These are phyloP conservation scores for Annona squamosa DNA, from an alignment of 164 flowering plant species.

Conservation along the genomic window DNA sequence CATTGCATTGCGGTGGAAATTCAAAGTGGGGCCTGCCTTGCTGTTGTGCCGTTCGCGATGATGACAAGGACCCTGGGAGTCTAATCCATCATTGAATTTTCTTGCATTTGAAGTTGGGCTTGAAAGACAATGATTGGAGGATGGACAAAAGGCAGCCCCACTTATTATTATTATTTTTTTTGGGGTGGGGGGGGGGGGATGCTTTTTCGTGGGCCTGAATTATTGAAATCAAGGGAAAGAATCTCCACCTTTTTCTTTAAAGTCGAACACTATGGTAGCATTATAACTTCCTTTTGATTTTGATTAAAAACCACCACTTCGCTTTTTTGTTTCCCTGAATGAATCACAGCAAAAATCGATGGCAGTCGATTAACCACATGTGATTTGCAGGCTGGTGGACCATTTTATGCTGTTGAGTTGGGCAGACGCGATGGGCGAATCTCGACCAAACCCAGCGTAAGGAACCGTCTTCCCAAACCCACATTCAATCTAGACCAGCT, in stretches of 20 bases:
- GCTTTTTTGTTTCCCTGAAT: background rate
- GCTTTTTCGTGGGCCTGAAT: background rate
- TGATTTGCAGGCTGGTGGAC: slow-evolving; percentile 56
- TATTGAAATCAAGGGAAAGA: background rate
- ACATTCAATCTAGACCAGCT: slow-evolving; percentile 50
- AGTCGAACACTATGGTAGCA: background rate
- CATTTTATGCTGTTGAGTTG: slow-evolving; percentile 55
- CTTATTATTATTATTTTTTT: background rate
- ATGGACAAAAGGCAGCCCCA: background rate
- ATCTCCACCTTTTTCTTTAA: background rate
- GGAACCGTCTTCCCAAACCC: slow-evolving; percentile 42
- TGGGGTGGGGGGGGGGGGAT: too few relatives aligned
- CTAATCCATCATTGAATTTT: background rate
- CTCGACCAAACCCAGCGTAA: slow-evolving; percentile 42
- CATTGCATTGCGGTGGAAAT: background rate
- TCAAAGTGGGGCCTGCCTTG: background rate
- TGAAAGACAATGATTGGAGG: background rate
- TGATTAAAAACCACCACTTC: background rate
- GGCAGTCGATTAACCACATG: background rate
- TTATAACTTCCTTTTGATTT: background rate
- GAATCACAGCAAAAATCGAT: background rate
- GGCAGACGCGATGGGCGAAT: slow-evolving; percentile 58
- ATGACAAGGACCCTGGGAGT: background rate
- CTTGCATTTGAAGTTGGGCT: background rate
- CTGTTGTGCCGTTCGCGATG: background rate